These are phyloP conservation scores for grape (Vitis vinifera) DNA, from an alignment of 164 flowering plant species.

Conservation along the genomic window ASM3070453v1 NC_081823.1:3335501-3336000, in stretches of 20 bases:
- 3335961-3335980: slow-evolving; percentile 96
- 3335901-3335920: slow-evolving; percentile 90
- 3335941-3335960: slow-evolving; percentile 85
- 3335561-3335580: slow-evolving; percentile 86
- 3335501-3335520: slow-evolving; percentile 92
- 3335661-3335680: slow-evolving; percentile 95
- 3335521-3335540: slow-evolving; percentile 85
- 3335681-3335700: slow-evolving; percentile 78
- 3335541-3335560: slow-evolving; percentile 75
- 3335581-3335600: slow-evolving; percentile 82
- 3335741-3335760: slow-evolving; percentile 87
- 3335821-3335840: slow-evolving; percentile 91
- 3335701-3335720: slow-evolving; percentile 59
- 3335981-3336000: slow-evolving; percentile 86
- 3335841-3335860: slow-evolving; percentile 95
- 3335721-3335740: slow-evolving; percentile 73
- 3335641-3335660: slow-evolving; percentile 91
- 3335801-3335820: slow-evolving; percentile 42
- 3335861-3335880: slow-evolving; percentile 88
- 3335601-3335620: slow-evolving; percentile 87
- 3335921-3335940: slow-evolving; percentile 78
- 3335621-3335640: slow-evolving; percentile 96
- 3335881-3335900: slow-evolving; percentile 95
- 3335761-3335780: slow-evolving; percentile 36
- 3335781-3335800: slow-evolving; percentile 33